These are phyloP conservation scores for Colletotrichum phormii DNA, from an alignment of 2,329 filamentous ascomycete species.

Conservation along the genomic window DNA sequence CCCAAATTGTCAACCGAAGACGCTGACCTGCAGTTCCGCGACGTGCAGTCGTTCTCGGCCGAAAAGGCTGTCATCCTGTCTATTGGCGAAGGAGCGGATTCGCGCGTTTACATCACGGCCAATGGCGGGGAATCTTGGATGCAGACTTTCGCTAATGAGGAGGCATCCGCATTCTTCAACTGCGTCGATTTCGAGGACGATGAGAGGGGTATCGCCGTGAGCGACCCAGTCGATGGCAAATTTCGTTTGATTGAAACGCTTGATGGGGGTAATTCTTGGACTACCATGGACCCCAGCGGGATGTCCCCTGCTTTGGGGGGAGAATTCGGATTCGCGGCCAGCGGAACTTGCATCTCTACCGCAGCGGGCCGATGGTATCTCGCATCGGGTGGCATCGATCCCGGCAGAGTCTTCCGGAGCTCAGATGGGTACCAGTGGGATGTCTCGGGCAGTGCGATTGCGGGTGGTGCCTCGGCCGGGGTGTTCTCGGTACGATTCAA, in stretches of 20 bases:
- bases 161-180: constrained; percentile 47
- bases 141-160: constrained; percentile 43
- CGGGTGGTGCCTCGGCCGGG: constrained; percentile 43
- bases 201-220: constrained; percentile 44
- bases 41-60: constrained; percentile 53
- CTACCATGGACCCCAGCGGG: constrained; percentile 39
- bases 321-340: constrained; percentile 47
- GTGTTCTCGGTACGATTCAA: constrained; percentile 49
- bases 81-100: constrained; percentile 45
- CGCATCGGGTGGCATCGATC: constrained; percentile 43
- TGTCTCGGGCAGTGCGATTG: constrained; percentile 41
- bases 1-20: constrained; percentile 40
- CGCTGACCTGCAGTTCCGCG: constrained; percentile 46
- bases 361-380: constrained; percentile 44
- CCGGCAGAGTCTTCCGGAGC: constrained; percentile 45
- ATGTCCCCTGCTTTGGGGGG: constrained; percentile 44
- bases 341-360: constrained; percentile 47
- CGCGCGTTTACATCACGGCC: constrained; percentile 45
- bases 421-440: constrained; percentile 43
- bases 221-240: constrained; percentile 48
- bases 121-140: constrained; percentile 45
- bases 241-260: constrained; percentile 47
- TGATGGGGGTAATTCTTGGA: constrained; percentile 45
- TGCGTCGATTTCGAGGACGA: constrained; percentile 45
- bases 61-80: constrained; percentile 54